These are phyloP conservation scores for Metschnikowia borealis DNA, from an alignment of 805 yeast species.

Conservation along the genomic window DNA sequence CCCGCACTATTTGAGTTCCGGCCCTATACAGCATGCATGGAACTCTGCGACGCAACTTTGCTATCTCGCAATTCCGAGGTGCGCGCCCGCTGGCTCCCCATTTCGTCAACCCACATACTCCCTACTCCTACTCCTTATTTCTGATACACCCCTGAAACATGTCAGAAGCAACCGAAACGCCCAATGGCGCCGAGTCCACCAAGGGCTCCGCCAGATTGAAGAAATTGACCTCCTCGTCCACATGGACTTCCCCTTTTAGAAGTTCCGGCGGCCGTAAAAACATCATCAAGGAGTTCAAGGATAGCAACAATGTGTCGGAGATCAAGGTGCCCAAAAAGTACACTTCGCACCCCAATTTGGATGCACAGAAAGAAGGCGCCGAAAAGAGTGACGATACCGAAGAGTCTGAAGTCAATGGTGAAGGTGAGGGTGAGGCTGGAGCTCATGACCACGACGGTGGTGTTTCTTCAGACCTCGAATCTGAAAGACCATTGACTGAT, in stretches of 20 bases:
- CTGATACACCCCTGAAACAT: conserved; percentile 1
- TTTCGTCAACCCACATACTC: not conserved
- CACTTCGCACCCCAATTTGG: conserved; percentile 37
- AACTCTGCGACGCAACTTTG: conserved; percentile 1
- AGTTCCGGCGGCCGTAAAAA: conserved; percentile 24
- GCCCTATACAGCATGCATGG: not conserved
- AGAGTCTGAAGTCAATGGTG: not conserved
- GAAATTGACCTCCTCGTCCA: conserved; percentile 22
- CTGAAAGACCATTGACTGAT: conserved; percentile 13
- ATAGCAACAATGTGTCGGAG: conserved; percentile 29
- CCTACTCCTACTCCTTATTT: not conserved
- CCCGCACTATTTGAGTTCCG: not conserved
- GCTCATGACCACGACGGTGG: not conserved
- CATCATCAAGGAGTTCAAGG: conserved; percentile 33
- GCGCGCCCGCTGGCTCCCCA: not conserved
- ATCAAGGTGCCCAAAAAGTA: conserved; percentile 40
- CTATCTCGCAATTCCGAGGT: not conserved
- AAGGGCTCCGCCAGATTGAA: conserved; percentile 17
- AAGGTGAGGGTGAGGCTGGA: not conserved
- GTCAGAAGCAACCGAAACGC: conserved; percentile 10
- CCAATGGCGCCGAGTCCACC: conserved; percentile 9
- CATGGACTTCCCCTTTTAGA: conserved; percentile 45
- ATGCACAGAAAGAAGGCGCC: conserved; percentile 19
- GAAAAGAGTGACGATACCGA: not conserved
- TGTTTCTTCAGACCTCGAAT: conserved; percentile 1